Base-by-base conservation (phyloP, 169 alveolate genomes). In the Babesia sp. region DNA sequence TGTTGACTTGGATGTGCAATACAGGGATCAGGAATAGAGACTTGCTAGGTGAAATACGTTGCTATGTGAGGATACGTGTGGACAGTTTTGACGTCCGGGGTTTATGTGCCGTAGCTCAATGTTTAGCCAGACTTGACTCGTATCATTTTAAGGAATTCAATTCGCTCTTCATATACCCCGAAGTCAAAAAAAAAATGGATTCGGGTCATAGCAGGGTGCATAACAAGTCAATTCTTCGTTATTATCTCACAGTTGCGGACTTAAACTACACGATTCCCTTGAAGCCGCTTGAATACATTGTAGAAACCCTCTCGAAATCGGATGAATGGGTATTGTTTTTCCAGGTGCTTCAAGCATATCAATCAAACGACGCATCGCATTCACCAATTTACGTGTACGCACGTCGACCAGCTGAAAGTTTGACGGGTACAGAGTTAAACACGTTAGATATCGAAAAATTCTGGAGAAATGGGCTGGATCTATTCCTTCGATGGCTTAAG, bases 1-100 rank as follows among this genome's bases (percentile, higher is more conserved):
- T 44, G 1, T 42, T 79, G 20, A n/a, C n/a, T 33, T n/a, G 71
- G 60, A 33, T 79, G 8, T 79, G 41, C 44, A 67, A 12, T 34
- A 48, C 42, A 41, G 48, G 37, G 36, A 22, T 39, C 36, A 36
- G 39, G 0, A n/a, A 57, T 24, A 51, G 20, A 36, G 22, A n/a
- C 14, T 54, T 45, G 8, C 16, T 69, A 33, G 36, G 12, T 14
- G 63, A 24, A 22, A 33, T 79, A 45, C 12, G 28, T 44, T 34
- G 11, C n/a, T 37, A 29, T 36, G 39, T 44, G 5, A 60, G 33
- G 24, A 50, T n/a, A 28, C 18, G 42, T 16, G 6, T 12, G 0
- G 37, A 36, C 2, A 24, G 67, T 26, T 70, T 33, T 36, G 54
- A 61, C 31, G 7, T 60, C 4, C 24, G 28, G 1, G 0, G 9